phyloP scores from a whole-genome alignment of 768 basidiomycete genomes.

The Tylopilus plumbeoviolaceoides region DNA sequence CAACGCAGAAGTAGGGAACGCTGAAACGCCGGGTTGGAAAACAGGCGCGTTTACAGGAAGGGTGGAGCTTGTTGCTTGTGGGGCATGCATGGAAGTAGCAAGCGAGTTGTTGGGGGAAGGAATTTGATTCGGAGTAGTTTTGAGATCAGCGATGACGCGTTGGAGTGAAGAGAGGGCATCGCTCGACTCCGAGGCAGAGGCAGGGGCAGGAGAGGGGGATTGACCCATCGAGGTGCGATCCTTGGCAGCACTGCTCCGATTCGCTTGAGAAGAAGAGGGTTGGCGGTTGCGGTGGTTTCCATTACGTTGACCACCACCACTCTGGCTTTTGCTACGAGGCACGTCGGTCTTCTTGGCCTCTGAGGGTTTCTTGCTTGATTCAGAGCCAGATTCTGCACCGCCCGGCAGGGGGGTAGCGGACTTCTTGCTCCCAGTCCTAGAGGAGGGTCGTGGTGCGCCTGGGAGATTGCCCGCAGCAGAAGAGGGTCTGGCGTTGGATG shows the following conservation, averaged over 20 bases:
- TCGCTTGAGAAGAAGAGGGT: conserved; percentile 54
- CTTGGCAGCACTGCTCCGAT: conserved; percentile 48
- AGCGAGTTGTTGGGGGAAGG: conserved; percentile 38
- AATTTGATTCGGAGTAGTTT: conserved; percentile 59
- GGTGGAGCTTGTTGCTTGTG: conserved; percentile 44
- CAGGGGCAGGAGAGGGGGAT: conserved; percentile 45
- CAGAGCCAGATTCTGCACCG: conserved; percentile 64
- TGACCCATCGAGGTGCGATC: conserved; percentile 40
- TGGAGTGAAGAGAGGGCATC: conserved; percentile 86
- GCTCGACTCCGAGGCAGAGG: conserved; percentile 58
- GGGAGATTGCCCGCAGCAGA: conserved; percentile 40
- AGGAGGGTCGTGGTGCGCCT: conserved; percentile 55
- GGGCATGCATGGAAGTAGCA: conserved; percentile 42
- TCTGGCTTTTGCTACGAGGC: conserved; percentile 52
- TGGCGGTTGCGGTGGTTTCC: conserved; percentile 53
- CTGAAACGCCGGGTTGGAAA: conserved; percentile 66
- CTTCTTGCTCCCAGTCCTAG: conserved; percentile 66
- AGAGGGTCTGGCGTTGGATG: conserved; percentile 41
- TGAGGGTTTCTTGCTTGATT: conserved; percentile 59
- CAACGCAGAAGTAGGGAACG: conserved; percentile 44
- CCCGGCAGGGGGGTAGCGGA: conserved; percentile 33
- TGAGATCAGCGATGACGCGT: conserved; percentile 90
- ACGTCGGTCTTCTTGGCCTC: conserved; percentile 50
- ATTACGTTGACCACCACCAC: conserved; percentile 42
- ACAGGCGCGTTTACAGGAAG: conserved; percentile 65